Evolutionary conservation across 75 land plant genomes (phyloP), one percentile per base, ranked within the genome.

Genomic region (Cryptomeria japonica): DNA sequence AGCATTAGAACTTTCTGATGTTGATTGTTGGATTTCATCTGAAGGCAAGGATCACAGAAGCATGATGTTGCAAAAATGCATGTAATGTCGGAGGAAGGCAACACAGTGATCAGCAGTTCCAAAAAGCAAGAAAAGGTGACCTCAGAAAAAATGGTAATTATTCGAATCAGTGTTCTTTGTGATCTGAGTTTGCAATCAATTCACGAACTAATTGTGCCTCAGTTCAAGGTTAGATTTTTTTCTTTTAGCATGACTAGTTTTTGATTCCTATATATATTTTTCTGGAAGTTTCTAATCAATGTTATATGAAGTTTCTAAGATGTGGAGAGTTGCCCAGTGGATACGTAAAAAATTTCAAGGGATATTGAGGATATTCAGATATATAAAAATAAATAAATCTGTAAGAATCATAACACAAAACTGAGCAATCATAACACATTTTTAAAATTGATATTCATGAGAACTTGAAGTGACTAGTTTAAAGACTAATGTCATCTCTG

Each of bases 31-130:
- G 37, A 31, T 34, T 34, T 36, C 14, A 16, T 76, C 34, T 76
- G 78, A 76, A 76, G 78, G 78, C 4, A 76, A 76, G 38, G 38
- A 76, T 76, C 78, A 36, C 78, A 76, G 78, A 76, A 34, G 78
- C 38, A 76, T 36, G 13, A 36, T 36, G 37, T 34, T 76, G 78
- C 78, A 36, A 32, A 76, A 34, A 36, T 76, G 36, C 38, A 34
- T 34, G 78, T 34, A 76, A 76, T 16, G 16, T 34, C 78, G 15
- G 18, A 34, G 13, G 78, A 37, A 76, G 78, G 78, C 18, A 76
- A 32, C 39, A 36, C 16, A 13, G 38, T 36, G 78, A 37, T 76
- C 78, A 76, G 16, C 78, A 36, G 11, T 76, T 36, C 78, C 3
- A 36, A 76, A 76, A 76, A 76, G 78, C 78, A 36, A 36, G 78